Evolutionary conservation across 495 filamentous ascomycete species (phyloP).

Genomic region (Hyaloscypha finlandica): DNA sequence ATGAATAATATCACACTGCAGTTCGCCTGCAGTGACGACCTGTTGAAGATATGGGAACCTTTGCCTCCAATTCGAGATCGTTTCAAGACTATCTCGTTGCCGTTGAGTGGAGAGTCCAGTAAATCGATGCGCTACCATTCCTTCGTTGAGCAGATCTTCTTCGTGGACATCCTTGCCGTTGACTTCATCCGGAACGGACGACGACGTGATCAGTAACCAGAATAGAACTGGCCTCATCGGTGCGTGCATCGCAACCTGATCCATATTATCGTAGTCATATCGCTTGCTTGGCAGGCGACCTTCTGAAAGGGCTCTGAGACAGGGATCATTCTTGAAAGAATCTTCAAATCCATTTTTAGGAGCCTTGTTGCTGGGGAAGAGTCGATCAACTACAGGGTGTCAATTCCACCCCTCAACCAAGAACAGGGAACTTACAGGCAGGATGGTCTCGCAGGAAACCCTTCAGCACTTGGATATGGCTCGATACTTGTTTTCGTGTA

Average conservation of each 20-base stretch:
- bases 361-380: slow-evolving; percentile 22
- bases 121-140: slow-evolving; percentile 41
- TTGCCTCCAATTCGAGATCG: slow-evolving; percentile 26
- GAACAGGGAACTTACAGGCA: slow-evolving; percentile 42
- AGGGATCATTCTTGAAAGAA: slow-evolving; percentile 55
- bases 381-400: slow-evolving; percentile 35
- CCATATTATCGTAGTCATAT: slow-evolving; percentile 41
- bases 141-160: slow-evolving; percentile 37
- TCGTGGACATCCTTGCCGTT: slow-evolving; percentile 35
- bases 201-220: slow-evolving; percentile 26
- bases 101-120: slow-evolving; percentile 37
- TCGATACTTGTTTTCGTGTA: slow-evolving; percentile 87
- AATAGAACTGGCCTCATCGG: slow-evolving; percentile 40
- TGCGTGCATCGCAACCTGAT: background rate
- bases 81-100: slow-evolving; percentile 16
- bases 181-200: slow-evolving; percentile 5
- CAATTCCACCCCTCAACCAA: slow-evolving; percentile 25
- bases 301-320: slow-evolving; percentile 53
- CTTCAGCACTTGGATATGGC: slow-evolving; percentile 96
- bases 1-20: slow-evolving; percentile 54
- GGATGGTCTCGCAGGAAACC: slow-evolving; percentile 68
- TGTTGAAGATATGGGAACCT: slow-evolving; percentile 27
- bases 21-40: slow-evolving; percentile 30
- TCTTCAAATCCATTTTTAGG: slow-evolving; percentile 44
- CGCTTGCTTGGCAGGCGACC: slow-evolving; percentile 47